Evolutionary conservation across 768 basidiomycete species (phyloP).

Genomic region (Psilocybe azurescens): DNA sequence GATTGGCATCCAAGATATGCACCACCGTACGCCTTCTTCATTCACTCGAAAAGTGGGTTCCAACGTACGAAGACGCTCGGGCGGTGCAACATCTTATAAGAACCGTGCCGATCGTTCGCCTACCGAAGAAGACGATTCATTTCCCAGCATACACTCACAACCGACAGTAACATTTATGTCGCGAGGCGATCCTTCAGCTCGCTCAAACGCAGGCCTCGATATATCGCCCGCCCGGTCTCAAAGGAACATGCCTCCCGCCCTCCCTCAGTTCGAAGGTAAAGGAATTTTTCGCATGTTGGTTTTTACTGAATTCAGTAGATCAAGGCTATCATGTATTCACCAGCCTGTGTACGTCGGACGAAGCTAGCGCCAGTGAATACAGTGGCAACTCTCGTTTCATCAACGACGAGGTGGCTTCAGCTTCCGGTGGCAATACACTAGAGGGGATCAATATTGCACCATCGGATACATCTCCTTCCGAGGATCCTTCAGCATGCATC

Average conservation of each 20-base stretch:
- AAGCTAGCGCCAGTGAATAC: conserved; percentile 7
- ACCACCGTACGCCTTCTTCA: conserved; percentile 14
- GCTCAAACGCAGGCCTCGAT: background rate
- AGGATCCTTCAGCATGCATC: background rate
- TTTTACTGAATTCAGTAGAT: background rate
- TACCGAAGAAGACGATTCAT: conserved; percentile 12
- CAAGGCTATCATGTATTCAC: conserved; percentile 16
- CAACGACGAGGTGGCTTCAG: conserved; percentile 3
- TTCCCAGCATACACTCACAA: conserved; percentile 20
- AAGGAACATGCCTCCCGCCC: background rate
- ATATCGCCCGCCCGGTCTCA: background rate
- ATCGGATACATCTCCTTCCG: background rate
- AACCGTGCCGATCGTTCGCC: conserved; percentile 7
- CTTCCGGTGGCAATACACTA: background rate
- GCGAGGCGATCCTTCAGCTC: background rate
- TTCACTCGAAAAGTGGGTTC: conserved; percentile 8
- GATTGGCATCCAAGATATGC: conserved; percentile 9
- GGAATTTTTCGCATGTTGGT: background rate
- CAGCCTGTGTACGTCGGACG: conserved; percentile 13
- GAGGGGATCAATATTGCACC: background rate
- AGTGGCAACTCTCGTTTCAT: conserved; percentile 9
- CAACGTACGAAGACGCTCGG: conserved; percentile 22
- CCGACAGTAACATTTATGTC: conserved; percentile 13
- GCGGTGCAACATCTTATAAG: conserved; percentile 16
- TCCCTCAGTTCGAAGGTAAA: conserved; percentile 11